phyloP scores from a whole-genome alignment of 768 basidiomycete species.

The Leccinum subgranulosum region DNA sequence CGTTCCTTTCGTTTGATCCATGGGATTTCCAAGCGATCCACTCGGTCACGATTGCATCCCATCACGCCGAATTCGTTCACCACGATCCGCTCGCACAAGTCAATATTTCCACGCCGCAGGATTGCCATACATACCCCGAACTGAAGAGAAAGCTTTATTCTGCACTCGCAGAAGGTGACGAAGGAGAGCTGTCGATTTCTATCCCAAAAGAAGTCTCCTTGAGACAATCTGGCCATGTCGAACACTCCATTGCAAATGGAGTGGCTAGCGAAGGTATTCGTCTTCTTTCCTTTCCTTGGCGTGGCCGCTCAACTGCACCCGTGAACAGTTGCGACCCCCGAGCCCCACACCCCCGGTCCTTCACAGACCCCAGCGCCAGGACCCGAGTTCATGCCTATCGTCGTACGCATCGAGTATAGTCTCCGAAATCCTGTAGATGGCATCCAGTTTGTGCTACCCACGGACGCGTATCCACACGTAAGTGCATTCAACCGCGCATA shows the following conservation, averaged over 20 bases:
- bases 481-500: conserved; percentile 32
- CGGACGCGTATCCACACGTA: conserved; percentile 82
- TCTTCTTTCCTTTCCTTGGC: neutral
- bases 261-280: conserved; percentile 57
- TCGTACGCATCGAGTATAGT: conserved; percentile 76
- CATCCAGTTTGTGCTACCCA: conserved; percentile 78
- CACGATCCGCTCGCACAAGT: conserved; percentile 71
- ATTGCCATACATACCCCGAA: conserved; percentile 89
- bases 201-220: conserved; percentile 72
- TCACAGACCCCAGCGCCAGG: conserved; percentile 35
- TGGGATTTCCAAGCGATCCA: conserved; percentile 53
- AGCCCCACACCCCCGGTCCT: conserved; percentile 67
- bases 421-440: conserved; percentile 82
- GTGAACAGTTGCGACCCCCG: conserved; percentile 67
- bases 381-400: conserved; percentile 73
- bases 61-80: conserved; percentile 74
- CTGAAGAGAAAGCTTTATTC: conserved; percentile 90
- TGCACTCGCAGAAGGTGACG: conserved; percentile 86
- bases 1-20: conserved; percentile 24
- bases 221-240: conserved; percentile 52
- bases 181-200: conserved; percentile 91
- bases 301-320: conserved; percentile 3
- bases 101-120: conserved; percentile 62
- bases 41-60: conserved; percentile 67
- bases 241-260: conserved; percentile 34